A percentile compares a stretch with the other conserved stretches of the same genome.
These are phyloP conservation scores for Xylariaceae sp. DNA, from an alignment of 2,329 filamentous ascomycete species.

Conservation along the genomic window DNA sequence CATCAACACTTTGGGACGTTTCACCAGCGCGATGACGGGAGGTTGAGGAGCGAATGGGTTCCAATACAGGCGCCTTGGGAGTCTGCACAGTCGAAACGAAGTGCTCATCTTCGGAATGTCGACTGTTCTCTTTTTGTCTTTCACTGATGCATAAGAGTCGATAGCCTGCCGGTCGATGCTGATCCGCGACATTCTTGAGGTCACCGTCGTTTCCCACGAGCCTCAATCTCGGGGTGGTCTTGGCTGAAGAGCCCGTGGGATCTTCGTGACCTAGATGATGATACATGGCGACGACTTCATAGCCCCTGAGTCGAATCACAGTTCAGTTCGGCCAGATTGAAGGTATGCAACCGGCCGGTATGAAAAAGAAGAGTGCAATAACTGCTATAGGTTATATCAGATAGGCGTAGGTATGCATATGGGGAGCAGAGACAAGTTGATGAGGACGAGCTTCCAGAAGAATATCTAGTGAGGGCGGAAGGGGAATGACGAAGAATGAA, in stretches of 20 bases:
- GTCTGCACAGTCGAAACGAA: slow-evolving; percentile 6
- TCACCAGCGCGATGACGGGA: slow-evolving; percentile 12
- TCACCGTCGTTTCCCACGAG: slow-evolving; percentile 14
- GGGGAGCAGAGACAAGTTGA: not conserved
- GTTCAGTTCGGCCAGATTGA: slow-evolving; percentile 13
- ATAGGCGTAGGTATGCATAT: not conserved
- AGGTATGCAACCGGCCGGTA: slow-evolving; percentile 15
- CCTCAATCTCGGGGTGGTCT: slow-evolving; percentile 8
- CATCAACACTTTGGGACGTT: slow-evolving; percentile 17
- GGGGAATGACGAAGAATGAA: not conserved
- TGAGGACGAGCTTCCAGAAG: not conserved
- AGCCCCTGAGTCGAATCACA: slow-evolving; percentile 11
- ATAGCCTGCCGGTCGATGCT: slow-evolving; percentile 5
- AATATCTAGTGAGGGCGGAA: not conserved
- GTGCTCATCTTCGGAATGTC: slow-evolving; percentile 21
- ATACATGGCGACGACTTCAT: slow-evolving; percentile 22
- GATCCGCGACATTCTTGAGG: not conserved
- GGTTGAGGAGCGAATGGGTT: slow-evolving; percentile 10
- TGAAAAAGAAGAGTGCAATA: slow-evolving; percentile 18
- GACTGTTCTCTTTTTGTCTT: slow-evolving; percentile 19
- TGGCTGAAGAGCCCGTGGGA: slow-evolving; percentile 6
- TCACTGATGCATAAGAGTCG: slow-evolving; percentile 17
- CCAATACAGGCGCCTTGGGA: slow-evolving; percentile 10
- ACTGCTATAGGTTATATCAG: slow-evolving; percentile 15
- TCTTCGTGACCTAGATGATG: slow-evolving; percentile 17